Base-by-base conservation (phyloP, 148 eudicot genomes). In the Nepenthes mirabilis region DNA sequence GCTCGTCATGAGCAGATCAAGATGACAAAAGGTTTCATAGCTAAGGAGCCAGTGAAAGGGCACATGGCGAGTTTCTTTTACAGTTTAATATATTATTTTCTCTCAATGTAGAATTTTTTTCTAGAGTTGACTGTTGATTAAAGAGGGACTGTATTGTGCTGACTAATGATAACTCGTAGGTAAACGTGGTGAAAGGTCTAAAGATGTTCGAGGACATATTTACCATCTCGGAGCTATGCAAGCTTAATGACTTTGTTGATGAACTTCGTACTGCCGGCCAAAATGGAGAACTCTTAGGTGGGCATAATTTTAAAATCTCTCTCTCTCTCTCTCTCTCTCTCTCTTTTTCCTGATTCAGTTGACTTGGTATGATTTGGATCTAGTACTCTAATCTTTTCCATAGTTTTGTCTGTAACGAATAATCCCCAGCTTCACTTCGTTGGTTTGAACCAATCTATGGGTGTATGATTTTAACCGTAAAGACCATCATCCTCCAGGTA, bases 1-100 rank as follows among this genome's bases (percentile, higher is more conserved):
- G 75, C 70, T 47, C 91, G 99, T 14, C 80, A 72, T 60, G 85
- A 80, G 68, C 80, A 78, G 61, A 86, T 93, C 74, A 86, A 84
- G 79, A 72, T 86, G 78, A 88, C 89, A 67, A 93, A 93, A 81
- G 99, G 99, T 56, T 93, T 88, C 75, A 73, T 72, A 65, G 96
- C 96, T 56, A 88, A 86, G 87, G 99, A 93, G 81, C 91, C 83
- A 70, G 79, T 88, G 71, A 88, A 79, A 88, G 96, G 96, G 75
- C 97, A 78, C 72, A 90, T 82, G 94, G 97, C 73, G 72, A 75
- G 94, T 82, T 55, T 69, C 70, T 85, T 77, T 69, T 52, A 69
- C 60, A 60, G 33, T 49, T 49, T 11, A 10, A 49, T 5, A 49
- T 49, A 49, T 23, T 23, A 23, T 49, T 5, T 49, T 49, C 6